phyloP scores from a whole-genome alignment of 2,329 filamentous ascomycete species.

The Hawksworthiomyces lignivorus region DNA sequence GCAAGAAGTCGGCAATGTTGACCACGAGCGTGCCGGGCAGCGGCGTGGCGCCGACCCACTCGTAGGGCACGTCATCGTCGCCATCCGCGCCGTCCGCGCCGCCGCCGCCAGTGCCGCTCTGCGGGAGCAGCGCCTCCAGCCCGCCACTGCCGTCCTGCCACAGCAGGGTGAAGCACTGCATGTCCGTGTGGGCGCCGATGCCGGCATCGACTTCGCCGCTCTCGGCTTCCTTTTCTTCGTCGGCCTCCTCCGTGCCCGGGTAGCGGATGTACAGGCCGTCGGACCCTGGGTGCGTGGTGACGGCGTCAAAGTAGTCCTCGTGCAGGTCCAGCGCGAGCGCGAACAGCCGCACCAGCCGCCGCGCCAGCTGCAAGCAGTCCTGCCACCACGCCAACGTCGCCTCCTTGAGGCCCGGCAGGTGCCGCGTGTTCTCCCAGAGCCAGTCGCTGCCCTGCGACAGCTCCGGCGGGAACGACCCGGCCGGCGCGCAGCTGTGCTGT shows the following conservation, averaged over 20 bases:
- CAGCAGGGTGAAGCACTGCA: slow-evolving; percentile 42
- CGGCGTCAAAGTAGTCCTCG: slow-evolving; percentile 30
- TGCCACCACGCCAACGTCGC: slow-evolving; percentile 19
- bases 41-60: slow-evolving; percentile 12
- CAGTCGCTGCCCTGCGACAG: slow-evolving; percentile 15
- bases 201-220: slow-evolving; percentile 29
- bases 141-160: slow-evolving; percentile 37
- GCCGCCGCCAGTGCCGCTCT: slow-evolving; percentile 14
- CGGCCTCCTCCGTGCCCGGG: slow-evolving; percentile 16
- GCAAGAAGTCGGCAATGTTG: slow-evolving; percentile 18
- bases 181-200: slow-evolving; percentile 38
- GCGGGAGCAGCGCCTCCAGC: slow-evolving; percentile 30
- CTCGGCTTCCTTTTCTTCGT: slow-evolving; percentile 15
- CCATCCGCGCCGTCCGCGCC: not conserved
- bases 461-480: not conserved
- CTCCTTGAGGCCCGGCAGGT: slow-evolving; percentile 17
- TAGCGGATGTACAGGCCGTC: slow-evolving; percentile 20
- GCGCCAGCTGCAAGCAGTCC: slow-evolving; percentile 15
- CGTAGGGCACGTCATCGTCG: slow-evolving; percentile 1
- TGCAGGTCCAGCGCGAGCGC: slow-evolving; percentile 17
- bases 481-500: slow-evolving; percentile 10
- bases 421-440: slow-evolving; percentile 18
- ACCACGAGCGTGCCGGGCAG: slow-evolving; percentile 14
- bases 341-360: slow-evolving; percentile 17
- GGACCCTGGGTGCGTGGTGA: slow-evolving; percentile 28